Evolutionary conservation across 805 yeast species (phyloP), one percentile per base, ranked within the genome.

Genomic region (Starmerella sp.): DNA sequence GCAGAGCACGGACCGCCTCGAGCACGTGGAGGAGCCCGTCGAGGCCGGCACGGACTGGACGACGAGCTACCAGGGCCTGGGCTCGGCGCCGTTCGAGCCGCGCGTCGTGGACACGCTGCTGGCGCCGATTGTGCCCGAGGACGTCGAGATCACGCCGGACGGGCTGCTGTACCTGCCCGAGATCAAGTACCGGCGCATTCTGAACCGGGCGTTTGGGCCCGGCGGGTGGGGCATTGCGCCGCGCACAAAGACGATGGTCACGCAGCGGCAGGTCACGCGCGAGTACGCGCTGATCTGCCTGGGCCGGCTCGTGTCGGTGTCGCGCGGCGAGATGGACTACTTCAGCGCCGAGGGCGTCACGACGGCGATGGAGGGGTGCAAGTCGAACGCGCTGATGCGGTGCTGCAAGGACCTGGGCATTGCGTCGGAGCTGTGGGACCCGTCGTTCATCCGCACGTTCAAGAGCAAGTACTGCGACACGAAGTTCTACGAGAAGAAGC

Each of bases 151-250:
- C 60, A 93, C 91, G 57, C 97, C 97, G 0, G 98, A 93, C 68
- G 97, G 97, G 14, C 73, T 93, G 51, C 69, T 93, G 7, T 93
- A 87, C 64, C 73, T 93, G 47, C 98, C 98, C 0, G 98, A 93
- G 68, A 93, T 93, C 71, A 91, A 91, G 67, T 93, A 93, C 67
- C 79, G 98, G 60, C 77, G 98, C 46, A 83, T 90, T 28, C 71
- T 93, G 61, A 91, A 91, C 70, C 76, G 76, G 39, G 95, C 97
- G 0, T 91, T 93, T 73, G 98, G 98, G 4, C 96, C 98, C 6
- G 98, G 98, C 31, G 97, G 95, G 1, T 93, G 98, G 98, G 97
- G 97, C 0, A 73, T 93, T 54, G 96, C 95, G 0, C 97, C 98
- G 10, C 74, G 98, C 54, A 82, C 95, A 0, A 91, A 86, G 60